phyloP scores from a whole-genome alignment of 441 rosid species.

The Flueggea neowawraea region DNA sequence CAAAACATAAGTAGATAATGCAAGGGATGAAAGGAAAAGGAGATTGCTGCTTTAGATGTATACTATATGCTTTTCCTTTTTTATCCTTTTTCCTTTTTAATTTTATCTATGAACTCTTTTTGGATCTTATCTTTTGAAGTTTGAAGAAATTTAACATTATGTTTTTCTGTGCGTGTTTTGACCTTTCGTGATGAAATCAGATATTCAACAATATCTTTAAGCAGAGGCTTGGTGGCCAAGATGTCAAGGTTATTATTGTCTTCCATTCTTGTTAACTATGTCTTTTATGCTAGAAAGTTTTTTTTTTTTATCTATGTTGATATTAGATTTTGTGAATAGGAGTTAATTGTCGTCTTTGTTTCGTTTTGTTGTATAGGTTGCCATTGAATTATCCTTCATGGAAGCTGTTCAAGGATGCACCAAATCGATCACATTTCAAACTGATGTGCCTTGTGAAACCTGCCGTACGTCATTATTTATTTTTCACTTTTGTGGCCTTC shows the following conservation, averaged over 20 bases:
- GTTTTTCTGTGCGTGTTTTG: constrained; percentile 10
- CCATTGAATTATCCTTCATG: constrained; percentile 94
- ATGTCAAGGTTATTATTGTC: constrained; percentile 63
- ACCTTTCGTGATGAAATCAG: constrained; percentile 38
- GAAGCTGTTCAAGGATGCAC: constrained; percentile 99
- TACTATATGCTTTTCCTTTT: too few relatives aligned
- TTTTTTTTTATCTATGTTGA: neutral
- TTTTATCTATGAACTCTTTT: too few relatives aligned
- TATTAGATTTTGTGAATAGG: too few relatives aligned
- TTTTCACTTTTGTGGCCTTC: neutral
- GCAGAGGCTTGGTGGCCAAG: constrained; percentile 79
- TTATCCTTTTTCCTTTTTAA: too few relatives aligned
- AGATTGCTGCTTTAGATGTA: too few relatives aligned
- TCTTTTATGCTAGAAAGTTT: too few relatives aligned
- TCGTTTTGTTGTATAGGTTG: constrained; percentile 43
- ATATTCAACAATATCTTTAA: constrained; percentile 50
- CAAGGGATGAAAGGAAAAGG: too few relatives aligned
- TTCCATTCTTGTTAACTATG: too few relatives aligned
- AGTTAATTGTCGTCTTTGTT: constrained; percentile 4
- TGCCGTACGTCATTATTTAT: constrained; percentile 55
- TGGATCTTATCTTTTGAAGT: too few relatives aligned
- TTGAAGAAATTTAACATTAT: too few relatives aligned
- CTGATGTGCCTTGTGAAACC: constrained; percentile 78
- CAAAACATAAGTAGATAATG: too few relatives aligned
- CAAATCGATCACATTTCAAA: constrained; percentile 78